Base-by-base conservation (phyloP, 31 red algal genomes). In the Asparagopsis taxiformis region DNA sequence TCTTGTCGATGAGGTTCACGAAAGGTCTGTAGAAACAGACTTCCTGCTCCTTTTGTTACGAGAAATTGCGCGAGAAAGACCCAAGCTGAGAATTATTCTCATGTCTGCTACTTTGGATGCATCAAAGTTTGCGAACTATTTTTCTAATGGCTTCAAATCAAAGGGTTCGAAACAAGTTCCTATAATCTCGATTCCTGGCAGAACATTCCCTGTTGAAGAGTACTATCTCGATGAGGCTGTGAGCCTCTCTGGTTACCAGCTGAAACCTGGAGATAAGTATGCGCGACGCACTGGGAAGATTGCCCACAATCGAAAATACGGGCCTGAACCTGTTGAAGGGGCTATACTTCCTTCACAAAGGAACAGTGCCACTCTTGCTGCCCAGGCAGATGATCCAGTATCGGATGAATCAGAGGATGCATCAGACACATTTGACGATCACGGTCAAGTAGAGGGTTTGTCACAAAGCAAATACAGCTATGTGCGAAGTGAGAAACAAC, bases 1-100 rank as follows among this genome's bases (percentile, higher is more conserved):
- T 49, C n/a, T 99, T 3, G 41, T 99, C 10, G 96, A 99, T 43
- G 96, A 99, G 51, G 96, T 99, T 29, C 96, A 99, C 71, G 96
- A 99, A 53, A 54, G 96, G n/a, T 75, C 80, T 35, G 62, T 91
- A 2, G 87, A 94, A 26, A 95, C 84, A 23, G 96, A 99, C 72
- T 72, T 99, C 50, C 23, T 99, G 0, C 76, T 97, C 26, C 68
- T 91, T n/a, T 52, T 88, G 2, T 43, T 92, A 15, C 70, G 85
- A 19, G 77, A 84, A 26, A 79, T 95, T 24, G 44, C 72, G 51
- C 36, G 65, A 0, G 23, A 15, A 15, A 10, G 70, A 28, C 54
- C 57, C 0, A 48, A 26, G 5, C 30, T 92, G 1, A 63, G 77
- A 20, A 68, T 99, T 38, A 59, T 99, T 17, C 72, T 99, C 2